Base-by-base conservation (phyloP, 345 rosid genomes). In the Aquilaria sinensis region DNA sequence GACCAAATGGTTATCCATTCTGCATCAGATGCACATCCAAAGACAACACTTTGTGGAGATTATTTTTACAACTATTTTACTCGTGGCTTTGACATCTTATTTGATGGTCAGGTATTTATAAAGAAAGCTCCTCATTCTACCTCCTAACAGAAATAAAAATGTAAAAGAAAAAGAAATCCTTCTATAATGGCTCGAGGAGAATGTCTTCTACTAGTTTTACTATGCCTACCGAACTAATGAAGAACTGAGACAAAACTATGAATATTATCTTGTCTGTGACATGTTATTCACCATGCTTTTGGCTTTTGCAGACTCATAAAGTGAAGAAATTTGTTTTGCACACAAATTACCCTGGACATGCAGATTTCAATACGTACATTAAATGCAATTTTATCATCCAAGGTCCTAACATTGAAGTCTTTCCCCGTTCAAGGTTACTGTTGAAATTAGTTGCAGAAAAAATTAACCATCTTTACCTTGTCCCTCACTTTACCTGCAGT, bases 1-100 rank as follows among this genome's bases (percentile, higher is more conserved):
- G 99, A 88, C 74, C 97, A 94, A 77, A 94, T 94, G 99, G 92
- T 90, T 48, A 90, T 94, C 71, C 99, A 94, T 69, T 94, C 97
- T 43, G 89, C 96, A 5, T 83, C 88, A 9, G 96, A 94, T 63
- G 91, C 84, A 47, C 88, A 83, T 9, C 99, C 97, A 12, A 75
- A 87, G 57, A 82, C 91, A 63, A 88, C 97, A 2, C 79, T 87
- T 37, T 90, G 97, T 76, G 96, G 87, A 31, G 99, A 94, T 78
- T 94, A 94, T 76, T 94, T 94, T 74, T 90, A 88, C 79, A 90
- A 94, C 72, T 94, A 90, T 63, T 90, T 83, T 68, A 79, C 99
- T 63, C 99, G 99, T 57, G 99, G 97, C 23, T 77, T 94, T 66
- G 97, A 90, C 74, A 91, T 94, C 71, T 80, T 94, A 65, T 90